Percentiles rank a stretch among this genome's conserved stretches.
phyloP scores from a whole-genome alignment of 2,329 filamentous ascomycete species.

The Cercospora sp. region DNA sequence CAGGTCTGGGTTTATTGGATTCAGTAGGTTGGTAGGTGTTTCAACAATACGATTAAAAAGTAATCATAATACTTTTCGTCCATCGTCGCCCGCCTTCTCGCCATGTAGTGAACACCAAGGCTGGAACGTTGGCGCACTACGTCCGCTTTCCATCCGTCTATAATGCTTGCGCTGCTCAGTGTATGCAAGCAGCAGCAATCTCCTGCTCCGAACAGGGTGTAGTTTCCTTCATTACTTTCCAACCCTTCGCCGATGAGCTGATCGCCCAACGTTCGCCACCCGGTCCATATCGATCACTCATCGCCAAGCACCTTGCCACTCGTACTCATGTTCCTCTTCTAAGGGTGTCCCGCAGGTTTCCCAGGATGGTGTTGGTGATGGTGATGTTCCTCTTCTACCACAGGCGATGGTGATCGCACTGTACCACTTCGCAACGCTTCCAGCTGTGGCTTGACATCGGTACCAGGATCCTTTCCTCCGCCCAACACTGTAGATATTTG shows the following conservation, averaged over 20 bases:
- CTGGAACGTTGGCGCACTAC: not conserved
- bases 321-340: not conserved
- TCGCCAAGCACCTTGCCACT: not conserved
- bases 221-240: not conserved
- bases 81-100: not conserved
- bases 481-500: conserved; percentile 30
- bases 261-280: not conserved
- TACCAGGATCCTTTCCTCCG: conserved; percentile 28
- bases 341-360: not conserved
- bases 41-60: conserved; percentile 1
- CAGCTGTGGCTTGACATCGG: conserved; percentile 28
- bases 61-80: conserved; percentile 3
- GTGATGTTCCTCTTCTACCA: conserved; percentile 31
- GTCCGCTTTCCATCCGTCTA: not conserved
- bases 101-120: not conserved
- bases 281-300: not conserved
- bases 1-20: not conserved
- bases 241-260: not conserved
- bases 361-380: not conserved
- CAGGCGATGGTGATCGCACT: conserved; percentile 34
- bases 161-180: not conserved
- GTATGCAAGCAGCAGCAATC: not conserved
- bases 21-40: not conserved
- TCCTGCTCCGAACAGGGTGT: not conserved
- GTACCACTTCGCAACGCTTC: conserved; percentile 36